A percentile compares a stretch with the other conserved stretches of the same genome.
phyloP scores from a whole-genome alignment of 2,329 filamentous ascomycete genomes.

The Phialocephala subalpina region DNA sequence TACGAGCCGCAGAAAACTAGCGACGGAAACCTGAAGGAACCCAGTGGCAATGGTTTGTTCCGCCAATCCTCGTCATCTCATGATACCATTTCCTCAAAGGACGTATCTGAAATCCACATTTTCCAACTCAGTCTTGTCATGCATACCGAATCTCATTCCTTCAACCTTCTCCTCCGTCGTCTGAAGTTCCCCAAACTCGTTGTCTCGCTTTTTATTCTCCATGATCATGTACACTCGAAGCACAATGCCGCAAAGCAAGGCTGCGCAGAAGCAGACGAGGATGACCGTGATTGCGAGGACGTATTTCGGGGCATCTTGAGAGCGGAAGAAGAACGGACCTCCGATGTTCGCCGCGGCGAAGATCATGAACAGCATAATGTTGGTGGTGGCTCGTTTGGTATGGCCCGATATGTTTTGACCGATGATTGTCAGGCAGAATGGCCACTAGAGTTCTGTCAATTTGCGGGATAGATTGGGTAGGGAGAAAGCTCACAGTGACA shows the following conservation, averaged over 20 bases:
- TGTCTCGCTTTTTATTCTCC: conserved; percentile 10
- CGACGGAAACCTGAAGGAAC: too few species aligned
- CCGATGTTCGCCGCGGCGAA: conserved; percentile 13
- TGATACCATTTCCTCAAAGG: background rate
- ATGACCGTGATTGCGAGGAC: conserved; percentile 8
- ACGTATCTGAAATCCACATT: conserved; percentile 15
- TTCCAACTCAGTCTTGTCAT: conserved; percentile 15
- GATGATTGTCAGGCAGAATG: conserved; percentile 13
- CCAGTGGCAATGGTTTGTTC: background rate
- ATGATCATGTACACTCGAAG: conserved; percentile 12
- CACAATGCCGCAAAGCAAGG: background rate
- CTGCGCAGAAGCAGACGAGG: conserved; percentile 8
- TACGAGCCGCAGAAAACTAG: too few species aligned
- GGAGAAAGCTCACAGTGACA: background rate
- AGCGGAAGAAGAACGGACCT: conserved; percentile 15
- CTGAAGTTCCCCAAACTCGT: conserved; percentile 4
- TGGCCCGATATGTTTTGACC: conserved; percentile 12
- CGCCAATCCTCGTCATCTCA: background rate
- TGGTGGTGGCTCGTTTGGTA: conserved; percentile 11
- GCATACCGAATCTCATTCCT: conserved; percentile 10
- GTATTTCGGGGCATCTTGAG: conserved; percentile 13
- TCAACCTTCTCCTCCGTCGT: conserved; percentile 11
- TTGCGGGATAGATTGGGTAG: background rate
- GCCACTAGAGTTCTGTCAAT: conserved; percentile 1
- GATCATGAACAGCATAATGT: conserved; percentile 12